A percentile compares a stretch with the other conserved stretches of the same genome.
phyloP scores from a whole-genome alignment of 2,329 filamentous ascomycete species.

The Teratosphaeriaceae sp. region DNA sequence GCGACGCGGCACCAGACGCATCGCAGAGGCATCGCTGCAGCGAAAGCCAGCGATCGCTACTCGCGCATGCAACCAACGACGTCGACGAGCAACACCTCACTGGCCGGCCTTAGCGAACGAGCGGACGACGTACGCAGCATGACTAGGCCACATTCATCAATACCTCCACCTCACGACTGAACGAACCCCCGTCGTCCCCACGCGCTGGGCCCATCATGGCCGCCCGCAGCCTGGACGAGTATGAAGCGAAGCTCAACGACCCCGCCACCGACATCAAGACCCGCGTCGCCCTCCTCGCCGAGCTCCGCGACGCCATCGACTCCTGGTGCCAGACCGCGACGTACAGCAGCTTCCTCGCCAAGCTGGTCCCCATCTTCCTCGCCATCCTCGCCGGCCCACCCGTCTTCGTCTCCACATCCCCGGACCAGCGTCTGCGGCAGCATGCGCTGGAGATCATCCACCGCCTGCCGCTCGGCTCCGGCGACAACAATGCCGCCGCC shows the following conservation, averaged over 20 bases:
- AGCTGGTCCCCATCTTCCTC: slow-evolving; percentile 84
- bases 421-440: slow-evolving; percentile 90
- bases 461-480: slow-evolving; percentile 66
- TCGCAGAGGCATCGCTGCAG: no score
- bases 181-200: background rate
- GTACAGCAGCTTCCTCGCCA: slow-evolving; percentile 76
- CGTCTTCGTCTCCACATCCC: slow-evolving; percentile 83
- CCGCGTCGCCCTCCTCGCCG: slow-evolving; percentile 74
- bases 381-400: slow-evolving; percentile 77
- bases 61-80: no score
- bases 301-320: slow-evolving; percentile 87
- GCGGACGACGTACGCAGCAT: background rate
- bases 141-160: no score
- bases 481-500: slow-evolving; percentile 56
- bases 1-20: no score
- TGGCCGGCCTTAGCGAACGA: background rate
- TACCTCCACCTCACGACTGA: no score
- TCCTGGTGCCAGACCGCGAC: slow-evolving; percentile 71
- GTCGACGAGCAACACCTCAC: background rate
- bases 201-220: slow-evolving; percentile 22
- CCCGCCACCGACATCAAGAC: slow-evolving; percentile 59
- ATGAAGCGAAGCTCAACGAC: slow-evolving; percentile 43
- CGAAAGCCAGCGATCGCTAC: no score
- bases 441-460: slow-evolving; percentile 93
- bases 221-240: slow-evolving; percentile 40